Conservation (phyloP, 2,329 filamentous ascomycete genomes). For the Aspergillus spinulosporus region DNA sequence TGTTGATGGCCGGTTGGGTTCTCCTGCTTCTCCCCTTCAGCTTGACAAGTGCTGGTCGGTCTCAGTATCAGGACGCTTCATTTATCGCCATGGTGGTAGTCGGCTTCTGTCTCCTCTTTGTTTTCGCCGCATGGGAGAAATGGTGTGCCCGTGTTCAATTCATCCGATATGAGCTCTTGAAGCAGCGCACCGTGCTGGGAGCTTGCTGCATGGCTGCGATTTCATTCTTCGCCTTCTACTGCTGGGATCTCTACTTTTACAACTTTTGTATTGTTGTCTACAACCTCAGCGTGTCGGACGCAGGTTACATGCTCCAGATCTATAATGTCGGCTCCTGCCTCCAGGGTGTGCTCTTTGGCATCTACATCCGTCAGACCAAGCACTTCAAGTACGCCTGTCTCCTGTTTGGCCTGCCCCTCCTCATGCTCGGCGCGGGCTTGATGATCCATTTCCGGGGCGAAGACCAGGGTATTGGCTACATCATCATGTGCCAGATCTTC, state of each 20-base stretch:
- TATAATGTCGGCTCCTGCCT: constrained; percentile 58
- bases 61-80: constrained; percentile 47
- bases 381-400: constrained; percentile 56
- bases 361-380: constrained; percentile 51
- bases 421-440: constrained; percentile 54
- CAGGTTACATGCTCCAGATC: constrained; percentile 52
- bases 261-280: constrained; percentile 58
- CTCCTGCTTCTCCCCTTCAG: constrained; percentile 68
- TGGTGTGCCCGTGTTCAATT: constrained; percentile 55
- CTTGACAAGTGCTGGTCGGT: constrained; percentile 46
- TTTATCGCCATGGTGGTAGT: constrained; percentile 56
- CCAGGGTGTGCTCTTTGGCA: constrained; percentile 51
- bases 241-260: constrained; percentile 57
- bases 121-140: constrained; percentile 58
- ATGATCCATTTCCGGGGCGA: constrained; percentile 59
- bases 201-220: constrained; percentile 53
- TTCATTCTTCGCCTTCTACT: constrained; percentile 53
- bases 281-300: constrained; percentile 43
- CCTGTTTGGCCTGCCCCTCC: constrained; percentile 54
- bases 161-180: constrained; percentile 55
- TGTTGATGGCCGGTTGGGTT: constrained; percentile 61
- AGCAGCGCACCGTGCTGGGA: constrained; percentile 52
- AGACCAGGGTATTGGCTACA: constrained; percentile 51
- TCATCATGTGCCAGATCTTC: constrained; percentile 59
- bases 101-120: constrained; percentile 53